phyloP scores from a whole-genome alignment of 83 land plant species.

The Thuja plicata region DNA sequence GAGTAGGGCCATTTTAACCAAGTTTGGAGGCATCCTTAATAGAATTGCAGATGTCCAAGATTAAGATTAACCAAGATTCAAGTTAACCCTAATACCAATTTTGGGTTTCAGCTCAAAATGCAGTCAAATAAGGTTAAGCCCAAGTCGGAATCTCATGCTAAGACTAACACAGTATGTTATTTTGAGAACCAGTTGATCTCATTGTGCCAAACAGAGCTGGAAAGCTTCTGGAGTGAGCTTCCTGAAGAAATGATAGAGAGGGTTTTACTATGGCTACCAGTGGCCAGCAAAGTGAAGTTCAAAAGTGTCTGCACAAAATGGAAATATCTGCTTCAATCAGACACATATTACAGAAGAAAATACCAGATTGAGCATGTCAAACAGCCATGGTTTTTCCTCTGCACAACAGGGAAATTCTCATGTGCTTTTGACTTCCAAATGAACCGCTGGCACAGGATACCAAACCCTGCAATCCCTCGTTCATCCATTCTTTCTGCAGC shows the following conservation, averaged over 20 bases:
- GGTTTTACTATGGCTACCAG: constrained; percentile 12
- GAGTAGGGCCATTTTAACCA: background rate
- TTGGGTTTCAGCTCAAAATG: background rate
- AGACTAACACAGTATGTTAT: background rate
- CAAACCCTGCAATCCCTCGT: constrained; percentile 19
- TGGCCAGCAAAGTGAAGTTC: constrained; percentile 14
- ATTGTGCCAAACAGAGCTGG: background rate
- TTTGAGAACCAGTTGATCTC: background rate
- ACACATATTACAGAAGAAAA: constrained; percentile 8
- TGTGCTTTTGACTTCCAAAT: constrained; percentile 14
- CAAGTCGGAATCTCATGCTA: background rate
- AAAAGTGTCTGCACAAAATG: constrained; percentile 24
- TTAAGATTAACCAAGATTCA: background rate
- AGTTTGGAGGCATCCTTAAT: background rate
- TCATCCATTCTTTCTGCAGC: constrained; percentile 21
- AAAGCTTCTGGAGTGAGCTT: constrained; percentile 13
- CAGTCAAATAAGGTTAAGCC: constrained; percentile 3
- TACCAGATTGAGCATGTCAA: too few species aligned
- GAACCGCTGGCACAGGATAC: constrained; percentile 15
- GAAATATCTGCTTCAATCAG: constrained; percentile 15
- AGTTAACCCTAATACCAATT: background rate
- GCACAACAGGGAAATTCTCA: constrained; percentile 28
- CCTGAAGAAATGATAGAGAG: constrained; percentile 25
- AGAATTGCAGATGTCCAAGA: background rate
- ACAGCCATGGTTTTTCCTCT: constrained; percentile 29